Percentiles rank a stretch among this genome's conserved stretches.
Evolutionary conservation across 2,329 filamentous ascomycete species (phyloP).

Genomic region (Podosphaera aphanis): DNA sequence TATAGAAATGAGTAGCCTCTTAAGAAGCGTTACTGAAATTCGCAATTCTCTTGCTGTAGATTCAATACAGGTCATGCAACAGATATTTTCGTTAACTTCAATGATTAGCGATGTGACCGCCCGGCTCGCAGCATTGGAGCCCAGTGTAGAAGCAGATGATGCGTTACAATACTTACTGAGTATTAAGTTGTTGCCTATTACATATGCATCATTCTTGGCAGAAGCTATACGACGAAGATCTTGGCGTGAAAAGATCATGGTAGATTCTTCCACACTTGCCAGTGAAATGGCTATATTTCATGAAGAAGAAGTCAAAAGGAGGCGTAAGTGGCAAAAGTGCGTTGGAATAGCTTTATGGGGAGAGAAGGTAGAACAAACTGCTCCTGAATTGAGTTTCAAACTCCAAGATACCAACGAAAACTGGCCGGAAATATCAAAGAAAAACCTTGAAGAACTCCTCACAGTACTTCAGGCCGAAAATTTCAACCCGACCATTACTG

Average conservation of each 20-base stretch:
- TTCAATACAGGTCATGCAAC: slow-evolving; percentile 54
- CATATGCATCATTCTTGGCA: slow-evolving; percentile 72
- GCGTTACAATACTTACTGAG: slow-evolving; percentile 61
- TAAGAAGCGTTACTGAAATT: slow-evolving; percentile 34
- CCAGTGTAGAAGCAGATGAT: slow-evolving; percentile 52
- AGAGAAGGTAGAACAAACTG: slow-evolving; percentile 41
- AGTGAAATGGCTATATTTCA: slow-evolving; percentile 85
- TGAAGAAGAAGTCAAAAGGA: slow-evolving; percentile 73
- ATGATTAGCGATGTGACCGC: slow-evolving; percentile 47
- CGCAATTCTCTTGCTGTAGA: slow-evolving; percentile 44
- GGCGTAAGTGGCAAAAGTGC: slow-evolving; percentile 74
- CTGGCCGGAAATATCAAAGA: slow-evolving; percentile 57
- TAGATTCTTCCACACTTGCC: slow-evolving; percentile 64
- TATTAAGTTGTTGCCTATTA: slow-evolving; percentile 61
- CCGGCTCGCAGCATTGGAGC: slow-evolving; percentile 46
- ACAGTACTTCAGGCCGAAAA: slow-evolving; percentile 39
- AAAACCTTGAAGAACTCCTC: slow-evolving; percentile 56
- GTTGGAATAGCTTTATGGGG: slow-evolving; percentile 47
- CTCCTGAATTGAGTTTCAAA: slow-evolving; percentile 65
- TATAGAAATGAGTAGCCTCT: slow-evolving; percentile 36
- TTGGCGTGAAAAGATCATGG: slow-evolving; percentile 77
- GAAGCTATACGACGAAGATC: slow-evolving; percentile 71
- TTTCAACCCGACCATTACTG: slow-evolving; percentile 39
- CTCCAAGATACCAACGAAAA: slow-evolving; percentile 53
- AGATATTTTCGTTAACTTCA: slow-evolving; percentile 57